Conservation (phyloP, 805 yeast species). For the Candida nanaspora region DNA sequence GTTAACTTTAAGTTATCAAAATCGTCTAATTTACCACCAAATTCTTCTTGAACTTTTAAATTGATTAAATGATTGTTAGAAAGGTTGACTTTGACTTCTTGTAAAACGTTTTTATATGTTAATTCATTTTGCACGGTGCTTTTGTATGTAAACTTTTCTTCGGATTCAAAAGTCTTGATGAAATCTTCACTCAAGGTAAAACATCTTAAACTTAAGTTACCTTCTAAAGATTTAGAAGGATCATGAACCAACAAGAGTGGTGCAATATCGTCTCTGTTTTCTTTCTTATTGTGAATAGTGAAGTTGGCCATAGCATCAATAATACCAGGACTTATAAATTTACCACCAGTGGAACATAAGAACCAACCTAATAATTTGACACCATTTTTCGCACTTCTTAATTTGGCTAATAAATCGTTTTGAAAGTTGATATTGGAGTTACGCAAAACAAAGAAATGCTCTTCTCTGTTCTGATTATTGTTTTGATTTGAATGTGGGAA, state of each 20-base stretch:
- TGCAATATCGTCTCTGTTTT: conserved; percentile 26
- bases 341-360: conserved; percentile 62
- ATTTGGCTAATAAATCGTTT: conserved; percentile 54
- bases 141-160: conserved; percentile 60
- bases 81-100: conserved; percentile 60
- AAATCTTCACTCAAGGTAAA: conserved; percentile 60
- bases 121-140: conserved; percentile 53
- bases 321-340: conserved; percentile 56
- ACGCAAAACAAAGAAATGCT: conserved; percentile 33
- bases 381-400: conserved; percentile 58
- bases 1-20: conserved; percentile 27
- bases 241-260: conserved; percentile 57
- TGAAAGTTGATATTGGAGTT: conserved; percentile 63
- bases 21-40: not conserved
- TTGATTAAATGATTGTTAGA: conserved; percentile 61
- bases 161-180: conserved; percentile 38
- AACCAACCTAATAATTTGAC: conserved; percentile 78
- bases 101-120: conserved; percentile 58
- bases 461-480: conserved; percentile 42
- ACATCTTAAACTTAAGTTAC: conserved; percentile 58
- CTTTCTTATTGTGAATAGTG: conserved; percentile 31
- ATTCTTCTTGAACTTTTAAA: conserved; percentile 21
- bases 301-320: conserved; percentile 63
- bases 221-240: conserved; percentile 58
- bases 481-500: conserved; percentile 38